phyloP scores from a whole-genome alignment of 1,284 basidiomycete species.

The Pascua sp. region DNA sequence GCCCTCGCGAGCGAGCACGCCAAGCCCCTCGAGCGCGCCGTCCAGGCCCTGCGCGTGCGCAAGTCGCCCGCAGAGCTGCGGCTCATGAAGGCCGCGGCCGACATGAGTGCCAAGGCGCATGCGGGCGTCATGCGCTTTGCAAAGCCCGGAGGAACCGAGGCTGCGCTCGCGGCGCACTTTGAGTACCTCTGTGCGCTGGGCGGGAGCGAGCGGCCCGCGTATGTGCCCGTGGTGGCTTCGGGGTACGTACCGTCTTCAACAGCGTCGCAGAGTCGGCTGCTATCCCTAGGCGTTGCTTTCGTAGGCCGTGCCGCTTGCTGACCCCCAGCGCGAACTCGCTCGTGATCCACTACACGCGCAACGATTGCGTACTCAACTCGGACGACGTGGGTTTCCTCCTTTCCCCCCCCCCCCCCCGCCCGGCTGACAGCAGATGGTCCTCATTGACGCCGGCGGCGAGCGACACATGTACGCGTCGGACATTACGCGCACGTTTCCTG shows the following conservation, averaged over 20 bases:
- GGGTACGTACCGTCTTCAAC: conserved; percentile 52
- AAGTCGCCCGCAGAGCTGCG: conserved; percentile 50
- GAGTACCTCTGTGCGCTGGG: conserved; percentile 74
- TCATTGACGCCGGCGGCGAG: conserved; percentile 88
- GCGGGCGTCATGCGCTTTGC: conserved; percentile 69
- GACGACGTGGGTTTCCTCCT: conserved; percentile 55
- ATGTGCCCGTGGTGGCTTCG: conserved; percentile 91
- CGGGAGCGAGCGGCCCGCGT: conserved; percentile 81
- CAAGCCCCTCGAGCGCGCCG: conserved; percentile 42
- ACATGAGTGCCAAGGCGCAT: conserved; percentile 50
- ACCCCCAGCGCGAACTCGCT: conserved; percentile 62
- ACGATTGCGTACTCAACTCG: conserved; percentile 69
- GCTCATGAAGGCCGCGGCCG: conserved; percentile 52
- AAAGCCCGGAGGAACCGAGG: conserved; percentile 66
- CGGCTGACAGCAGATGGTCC: conserved; percentile 55
- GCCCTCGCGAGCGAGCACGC: conserved; percentile 40
- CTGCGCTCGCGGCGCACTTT: conserved; percentile 75
- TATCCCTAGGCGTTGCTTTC: not conserved
- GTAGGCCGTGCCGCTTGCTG: conserved; percentile 46
- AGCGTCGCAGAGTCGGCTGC: no score
- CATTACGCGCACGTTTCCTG: conserved; percentile 92
- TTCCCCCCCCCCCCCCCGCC: no score
- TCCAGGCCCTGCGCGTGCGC: conserved; percentile 49
- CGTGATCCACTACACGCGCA: conserved; percentile 87
- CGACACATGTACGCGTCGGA: conserved; percentile 90